A percentile compares a stretch with the other conserved stretches of the same genome.
These are phyloP conservation scores for Collybia sordida DNA, from an alignment of 768 basidiomycete genomes.

Conservation along the genomic window DNA sequence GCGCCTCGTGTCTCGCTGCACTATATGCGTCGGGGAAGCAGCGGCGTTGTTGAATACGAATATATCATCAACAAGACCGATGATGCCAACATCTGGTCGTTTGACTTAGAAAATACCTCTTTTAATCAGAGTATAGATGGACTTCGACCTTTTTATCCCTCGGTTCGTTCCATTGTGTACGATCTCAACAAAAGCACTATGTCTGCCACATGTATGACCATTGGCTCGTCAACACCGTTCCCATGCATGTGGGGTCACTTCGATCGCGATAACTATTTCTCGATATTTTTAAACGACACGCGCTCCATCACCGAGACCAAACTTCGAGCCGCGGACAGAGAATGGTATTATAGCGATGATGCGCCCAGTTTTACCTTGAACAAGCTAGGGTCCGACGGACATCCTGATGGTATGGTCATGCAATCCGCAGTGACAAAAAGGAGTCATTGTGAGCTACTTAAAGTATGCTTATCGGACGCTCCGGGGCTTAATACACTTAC, in stretches of 20 bases:
- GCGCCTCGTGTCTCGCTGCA: background rate
- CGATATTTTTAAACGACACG: slow-evolving; percentile 1
- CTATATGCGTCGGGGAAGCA: background rate
- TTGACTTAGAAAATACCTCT: background rate
- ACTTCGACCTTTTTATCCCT: background rate
- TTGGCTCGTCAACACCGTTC: background rate
- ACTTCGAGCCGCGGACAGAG: slow-evolving; percentile 6
- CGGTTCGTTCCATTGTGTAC: slow-evolving; percentile 2
- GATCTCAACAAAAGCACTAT: background rate
- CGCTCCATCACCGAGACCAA: background rate
- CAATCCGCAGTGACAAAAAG: slow-evolving; percentile 15
- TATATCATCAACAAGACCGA: background rate
- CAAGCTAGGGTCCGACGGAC: background rate
- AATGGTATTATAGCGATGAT: slow-evolving; percentile 13
- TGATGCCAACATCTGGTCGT: background rate
- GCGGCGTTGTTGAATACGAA: background rate
- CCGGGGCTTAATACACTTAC: slow-evolving; percentile 4
- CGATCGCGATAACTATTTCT: background rate
- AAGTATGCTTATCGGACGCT: slow-evolving; percentile 8
- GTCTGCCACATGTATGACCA: background rate
- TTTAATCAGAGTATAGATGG: background rate
- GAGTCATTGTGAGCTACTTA: slow-evolving; percentile 12
- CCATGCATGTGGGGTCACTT: slow-evolving; percentile 1
- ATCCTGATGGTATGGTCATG: background rate
- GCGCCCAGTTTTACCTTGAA: slow-evolving; percentile 13